Evolutionary conservation across 2,329 filamentous ascomycete species (phyloP), one percentile per base, ranked within the genome.

Genomic region (Elsinoe batatas): DNA sequence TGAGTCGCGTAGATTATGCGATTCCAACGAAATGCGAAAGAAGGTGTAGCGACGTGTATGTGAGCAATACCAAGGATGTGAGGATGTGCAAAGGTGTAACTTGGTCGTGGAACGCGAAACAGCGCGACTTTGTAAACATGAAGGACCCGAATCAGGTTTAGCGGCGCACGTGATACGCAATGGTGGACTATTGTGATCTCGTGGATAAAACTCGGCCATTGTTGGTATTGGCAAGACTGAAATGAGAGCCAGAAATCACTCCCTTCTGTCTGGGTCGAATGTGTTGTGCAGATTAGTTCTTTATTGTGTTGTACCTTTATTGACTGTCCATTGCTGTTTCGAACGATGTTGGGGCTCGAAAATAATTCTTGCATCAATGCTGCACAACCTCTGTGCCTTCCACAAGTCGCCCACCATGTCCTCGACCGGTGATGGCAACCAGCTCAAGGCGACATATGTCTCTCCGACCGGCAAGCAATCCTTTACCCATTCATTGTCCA

Each of bases 1-100:
- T 61, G 61, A n/a, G 70, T 78, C 74, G 75, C 75, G 72, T 67
- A 67, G 65, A 58, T 61, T 65, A 72, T 71, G 78, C 77, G 77
- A 79, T 70, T 63, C 32, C 58, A 42, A 18, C 36, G 10, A 15
- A 17, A 46, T n/a, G 6, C 17, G 20, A 46, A 13, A 32, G 32
- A 17, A 44, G 17, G 22, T 44, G 22, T 55, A 37, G 53, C 17
- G 15, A 36, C 13, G 15, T 33, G 38, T 46, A 15, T n/a, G 32
- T 46, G 18, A 22, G 42, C 8, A 26, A 47, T 37, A 17, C 17
- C 11, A 36, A 37, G 42, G 15, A 46, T 46, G 30, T 35, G 37
- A 36, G 20, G 5, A 35, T 33, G 18, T n/a, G 35, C n/a, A 43
- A 43, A 20, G 43, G 37, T 30, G 26, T 15, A 6, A 36, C 17